Evolutionary conservation across 345 rosid species (phyloP).

Genomic region (Populus simonii): DNA sequence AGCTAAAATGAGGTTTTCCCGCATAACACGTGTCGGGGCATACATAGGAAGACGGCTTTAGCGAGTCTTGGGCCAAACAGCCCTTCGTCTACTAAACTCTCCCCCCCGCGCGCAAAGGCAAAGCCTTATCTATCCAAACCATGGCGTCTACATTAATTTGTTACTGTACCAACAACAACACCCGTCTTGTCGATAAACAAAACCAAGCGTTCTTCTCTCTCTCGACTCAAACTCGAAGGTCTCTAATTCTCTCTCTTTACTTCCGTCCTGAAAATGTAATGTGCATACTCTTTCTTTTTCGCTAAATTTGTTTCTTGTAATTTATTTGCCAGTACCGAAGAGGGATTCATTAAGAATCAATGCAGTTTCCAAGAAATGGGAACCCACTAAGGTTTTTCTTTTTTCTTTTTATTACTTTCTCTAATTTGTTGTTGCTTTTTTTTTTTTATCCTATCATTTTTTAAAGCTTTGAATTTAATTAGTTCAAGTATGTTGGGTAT

Average conservation of each 20-base stretch:
- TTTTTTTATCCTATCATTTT: not conserved
- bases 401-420: not conserved
- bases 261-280: not conserved
- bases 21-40: no score
- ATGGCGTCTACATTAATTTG: conserved; percentile 47
- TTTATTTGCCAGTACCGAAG: conserved; percentile 33
- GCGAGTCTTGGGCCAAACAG: no score
- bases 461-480: not conserved
- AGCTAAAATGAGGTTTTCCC: no score
- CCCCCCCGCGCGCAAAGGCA: no score
- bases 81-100: no score
- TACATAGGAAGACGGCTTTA: no score
- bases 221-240: conserved; percentile 40
- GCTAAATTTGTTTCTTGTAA: not conserved
- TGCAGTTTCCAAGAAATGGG: conserved; percentile 71
- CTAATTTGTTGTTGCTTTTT: not conserved
- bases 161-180: conserved; percentile 37
- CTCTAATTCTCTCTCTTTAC: not conserved
- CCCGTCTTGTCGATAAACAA: conserved; percentile 30
- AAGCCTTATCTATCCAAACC: no score
- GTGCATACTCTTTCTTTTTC: not conserved
- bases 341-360: conserved; percentile 56
- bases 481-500: conserved; percentile 7
- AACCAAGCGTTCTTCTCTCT: conserved; percentile 19
- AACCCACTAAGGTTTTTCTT: conserved; percentile 61